Base-by-base conservation (phyloP, 805 yeast species). In the Saccharomycopsis olivae region DNA sequence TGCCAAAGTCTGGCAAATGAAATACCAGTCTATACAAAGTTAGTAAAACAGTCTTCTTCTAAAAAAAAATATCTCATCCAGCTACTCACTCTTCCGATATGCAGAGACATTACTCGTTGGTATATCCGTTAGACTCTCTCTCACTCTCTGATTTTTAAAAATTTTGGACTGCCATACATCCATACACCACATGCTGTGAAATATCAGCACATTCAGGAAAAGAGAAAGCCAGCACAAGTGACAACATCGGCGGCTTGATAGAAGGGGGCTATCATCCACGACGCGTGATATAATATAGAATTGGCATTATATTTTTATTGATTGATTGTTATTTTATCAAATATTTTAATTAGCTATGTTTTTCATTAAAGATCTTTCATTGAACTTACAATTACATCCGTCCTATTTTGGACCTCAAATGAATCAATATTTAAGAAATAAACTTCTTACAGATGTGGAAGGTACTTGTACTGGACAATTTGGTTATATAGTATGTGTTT, bases 391-490 rank as follows among this genome's bases (percentile, higher is more conserved):
- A 34, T 78, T 92, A 41, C 98, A 89, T 61, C 99, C 99, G 39
- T 87, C 97, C 25, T 92, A 78, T 61, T 89, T 88, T 56, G 98
- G 98, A 1, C 96, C 97, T 3, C 94, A 88, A 52, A 92, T 92
- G 97, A 87, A 83, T 61, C 94, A 86, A 57, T 89, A 78, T 55
- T 68, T 92, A 51, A 77, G 94, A 56, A 84, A 87, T 55, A 88
- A 89, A 60, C 69, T 92, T 47, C 70, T 92, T 44, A 87, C 85
- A 49, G 98, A 92, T 57, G 98, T 92, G 32, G 98, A 92, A 63
- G 98, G 98, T 19, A 87, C 97, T 1, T 92, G 97, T 63, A 88
- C 97, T 1, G 98, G 98, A 53, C 95, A 92, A 60, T 92, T 92
- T 65, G 98, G 98, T 11, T 92, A 92, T 59, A 92, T 92, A 50